Conservation (phyloP, 1,284 basidiomycete species). For the Anthracocystis walkeri region DNA sequence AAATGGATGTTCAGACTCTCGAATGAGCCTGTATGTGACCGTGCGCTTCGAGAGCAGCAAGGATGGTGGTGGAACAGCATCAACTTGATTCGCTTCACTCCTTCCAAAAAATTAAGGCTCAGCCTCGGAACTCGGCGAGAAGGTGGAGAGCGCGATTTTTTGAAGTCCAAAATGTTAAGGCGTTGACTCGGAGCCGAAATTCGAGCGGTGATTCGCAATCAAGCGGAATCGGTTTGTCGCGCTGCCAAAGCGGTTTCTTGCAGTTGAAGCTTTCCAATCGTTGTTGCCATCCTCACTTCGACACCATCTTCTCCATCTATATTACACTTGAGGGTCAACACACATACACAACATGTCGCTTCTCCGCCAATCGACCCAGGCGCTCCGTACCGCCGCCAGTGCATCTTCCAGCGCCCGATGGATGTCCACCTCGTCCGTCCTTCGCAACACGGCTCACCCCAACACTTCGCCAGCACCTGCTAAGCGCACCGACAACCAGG, state of each 20-base stretch:
- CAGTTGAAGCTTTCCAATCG: neutral
- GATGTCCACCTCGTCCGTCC: constrained; percentile 40
- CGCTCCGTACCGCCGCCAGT: constrained; percentile 36
- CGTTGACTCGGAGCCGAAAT: constrained; percentile 29
- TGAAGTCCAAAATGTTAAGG: constrained; percentile 16
- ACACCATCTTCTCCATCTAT: constrained; percentile 1
- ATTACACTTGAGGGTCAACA: neutral
- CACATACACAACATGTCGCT: constrained; percentile 30
- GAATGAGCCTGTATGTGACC: neutral
- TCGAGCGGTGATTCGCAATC: constrained; percentile 18
- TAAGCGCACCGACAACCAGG: constrained; percentile 31
- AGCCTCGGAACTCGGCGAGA: constrained; percentile 31
- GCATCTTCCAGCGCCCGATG: constrained; percentile 43
- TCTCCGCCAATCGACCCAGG: constrained; percentile 42
- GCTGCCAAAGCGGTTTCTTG: constrained; percentile 7
- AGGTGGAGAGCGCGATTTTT: constrained; percentile 12
- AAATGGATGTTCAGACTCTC: neutral
- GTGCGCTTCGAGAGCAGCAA: neutral
- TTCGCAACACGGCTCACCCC: constrained; percentile 35
- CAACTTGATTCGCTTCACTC: neutral
- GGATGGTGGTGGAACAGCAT: constrained; percentile 1
- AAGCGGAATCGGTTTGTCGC: constrained; percentile 21
- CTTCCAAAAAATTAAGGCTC: constrained; percentile 17
- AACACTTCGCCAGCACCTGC: constrained; percentile 46
- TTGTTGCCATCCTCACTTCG: neutral